These are phyloP conservation scores for Zoysia japonica DNA, from an alignment of 176 grass and related monocot genomes.

Conservation along the genomic window DNA sequence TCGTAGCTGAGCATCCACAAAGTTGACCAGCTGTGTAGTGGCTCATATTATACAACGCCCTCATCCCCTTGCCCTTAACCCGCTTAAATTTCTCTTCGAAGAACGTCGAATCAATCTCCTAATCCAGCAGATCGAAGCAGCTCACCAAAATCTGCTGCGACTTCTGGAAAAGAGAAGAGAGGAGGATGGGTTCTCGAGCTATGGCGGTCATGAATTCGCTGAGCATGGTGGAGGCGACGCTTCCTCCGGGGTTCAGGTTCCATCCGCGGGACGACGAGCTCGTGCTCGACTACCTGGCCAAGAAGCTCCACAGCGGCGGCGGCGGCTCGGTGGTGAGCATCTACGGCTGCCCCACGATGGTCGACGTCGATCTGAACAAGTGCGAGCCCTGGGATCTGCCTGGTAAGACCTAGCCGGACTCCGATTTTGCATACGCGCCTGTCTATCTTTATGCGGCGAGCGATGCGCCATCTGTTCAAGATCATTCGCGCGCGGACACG, in stretches of 20 bases:
- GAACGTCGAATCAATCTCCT: conserved; percentile 29
- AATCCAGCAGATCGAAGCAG: conserved; percentile 17
- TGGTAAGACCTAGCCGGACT: conserved; percentile 45
- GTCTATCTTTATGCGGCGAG: neutral
- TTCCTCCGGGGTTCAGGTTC: conserved; percentile 89
- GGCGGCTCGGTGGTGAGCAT: conserved; percentile 13
- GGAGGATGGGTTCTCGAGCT: neutral
- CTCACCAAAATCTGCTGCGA: neutral
- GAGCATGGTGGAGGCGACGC: conserved; percentile 81
- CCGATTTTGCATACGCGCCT: neutral
- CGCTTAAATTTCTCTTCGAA: conserved; percentile 32
- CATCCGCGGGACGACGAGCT: conserved; percentile 92
- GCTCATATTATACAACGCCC: conserved; percentile 44
- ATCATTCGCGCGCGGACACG: too few relatives aligned
- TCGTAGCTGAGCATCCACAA: conserved; percentile 26
- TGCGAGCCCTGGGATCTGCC: conserved; percentile 93
- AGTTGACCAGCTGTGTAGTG: conserved; percentile 38
- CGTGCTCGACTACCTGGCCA: conserved; percentile 85
- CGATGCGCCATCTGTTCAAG: neutral
- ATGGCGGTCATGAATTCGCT: conserved; percentile 55
- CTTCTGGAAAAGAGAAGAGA: neutral
- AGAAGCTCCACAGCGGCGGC: conserved; percentile 41
- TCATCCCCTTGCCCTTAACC: conserved; percentile 3
- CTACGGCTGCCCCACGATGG: conserved; percentile 62
- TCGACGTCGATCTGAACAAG: conserved; percentile 93